phyloP scores from a whole-genome alignment of 164 flowering plant species.

The Vitis labrusca region DNA sequence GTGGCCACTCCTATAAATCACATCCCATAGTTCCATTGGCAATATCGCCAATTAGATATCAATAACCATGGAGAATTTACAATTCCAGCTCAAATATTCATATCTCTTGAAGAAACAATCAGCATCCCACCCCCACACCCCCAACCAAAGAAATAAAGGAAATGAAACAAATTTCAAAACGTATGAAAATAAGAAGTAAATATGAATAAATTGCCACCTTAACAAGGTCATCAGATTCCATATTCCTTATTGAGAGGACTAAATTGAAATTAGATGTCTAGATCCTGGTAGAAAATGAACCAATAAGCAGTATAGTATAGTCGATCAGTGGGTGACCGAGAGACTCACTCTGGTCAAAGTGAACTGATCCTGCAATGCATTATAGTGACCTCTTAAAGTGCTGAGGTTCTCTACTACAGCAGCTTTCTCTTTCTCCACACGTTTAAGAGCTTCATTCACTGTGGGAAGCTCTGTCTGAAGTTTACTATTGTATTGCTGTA shows the following conservation, averaged over 20 bases:
- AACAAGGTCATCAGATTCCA: neutral
- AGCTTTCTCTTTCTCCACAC: conserved; percentile 74
- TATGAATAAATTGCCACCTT: neutral
- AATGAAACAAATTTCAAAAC: neutral
- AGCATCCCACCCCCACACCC: too few relatives aligned
- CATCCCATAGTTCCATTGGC: too few relatives aligned
- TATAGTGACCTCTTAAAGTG: conserved; percentile 56
- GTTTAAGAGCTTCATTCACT: conserved; percentile 61
- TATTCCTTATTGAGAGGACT: too few relatives aligned
- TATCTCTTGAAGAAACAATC: too few relatives aligned
- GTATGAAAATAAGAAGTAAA: neutral
- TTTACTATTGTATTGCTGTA: conserved; percentile 88
- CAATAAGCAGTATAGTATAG: too few relatives aligned
- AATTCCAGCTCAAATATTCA: too few relatives aligned
- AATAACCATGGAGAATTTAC: too few relatives aligned
- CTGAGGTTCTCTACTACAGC: conserved; percentile 74
- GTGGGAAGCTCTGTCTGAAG: conserved; percentile 80
- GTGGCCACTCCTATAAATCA: too few relatives aligned
- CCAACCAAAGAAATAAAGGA: too few relatives aligned
- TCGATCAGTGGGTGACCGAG: neutral
- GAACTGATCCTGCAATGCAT: conserved; percentile 65
- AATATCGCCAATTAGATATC: too few relatives aligned
- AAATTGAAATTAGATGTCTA: too few relatives aligned
- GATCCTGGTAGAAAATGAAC: too few relatives aligned
- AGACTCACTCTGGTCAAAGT: conserved; percentile 60